phyloP scores from a whole-genome alignment of 441 rosid species.

The Manihot esculenta region DNA sequence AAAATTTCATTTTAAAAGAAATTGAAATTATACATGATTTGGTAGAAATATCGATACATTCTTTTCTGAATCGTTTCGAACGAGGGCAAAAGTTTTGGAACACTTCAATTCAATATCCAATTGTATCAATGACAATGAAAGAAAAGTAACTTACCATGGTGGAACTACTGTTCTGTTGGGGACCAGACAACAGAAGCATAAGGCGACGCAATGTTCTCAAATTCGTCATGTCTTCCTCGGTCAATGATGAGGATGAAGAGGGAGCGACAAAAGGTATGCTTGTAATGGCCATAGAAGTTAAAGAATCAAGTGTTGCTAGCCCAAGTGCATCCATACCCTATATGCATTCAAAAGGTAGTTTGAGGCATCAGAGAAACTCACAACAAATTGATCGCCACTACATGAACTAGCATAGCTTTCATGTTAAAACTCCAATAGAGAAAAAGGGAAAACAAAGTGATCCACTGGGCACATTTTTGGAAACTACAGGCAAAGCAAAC shows the following conservation, averaged over 20 bases:
- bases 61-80: too few species aligned
- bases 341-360: constrained; percentile 23
- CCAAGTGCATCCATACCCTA: constrained; percentile 97
- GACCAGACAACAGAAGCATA: constrained; percentile 59
- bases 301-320: constrained; percentile 66
- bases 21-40: too few species aligned
- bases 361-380: constrained; percentile 10
- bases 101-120: neutral
- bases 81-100: too few species aligned
- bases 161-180: constrained; percentile 32
- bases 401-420: neutral
- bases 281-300: constrained; percentile 46
- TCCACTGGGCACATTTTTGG: neutral
- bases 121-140: neutral
- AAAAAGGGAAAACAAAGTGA: neutral
- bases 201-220: constrained; percentile 70
- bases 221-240: constrained; percentile 74
- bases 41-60: too few species aligned
- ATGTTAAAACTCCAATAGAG: neutral
- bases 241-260: constrained; percentile 47
- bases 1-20: too few species aligned
- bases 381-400: neutral
- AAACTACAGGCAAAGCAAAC: neutral
- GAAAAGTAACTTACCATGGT: constrained; percentile 38
- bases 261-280: constrained; percentile 48